Evolutionary conservation across 1,284 basidiomycete genomes (phyloP), one percentile per base, ranked within the genome.

Genomic region (Gastroboletus turbinatus): DNA sequence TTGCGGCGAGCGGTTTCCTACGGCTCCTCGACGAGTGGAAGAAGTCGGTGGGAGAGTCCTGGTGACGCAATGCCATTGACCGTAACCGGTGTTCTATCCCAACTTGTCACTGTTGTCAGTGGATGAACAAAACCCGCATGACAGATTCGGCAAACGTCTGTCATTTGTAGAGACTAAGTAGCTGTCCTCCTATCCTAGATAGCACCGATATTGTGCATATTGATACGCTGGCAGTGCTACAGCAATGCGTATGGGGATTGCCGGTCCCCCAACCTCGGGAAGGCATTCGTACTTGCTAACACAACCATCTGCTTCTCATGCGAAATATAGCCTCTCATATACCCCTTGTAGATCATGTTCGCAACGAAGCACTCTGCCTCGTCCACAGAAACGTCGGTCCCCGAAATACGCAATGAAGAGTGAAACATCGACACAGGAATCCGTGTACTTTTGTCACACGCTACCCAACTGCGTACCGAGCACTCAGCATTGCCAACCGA

Each of bases 231-330:
- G 33, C 50, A 23, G 46, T 55, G 32, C 48, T 67, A 75, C 56
- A 75, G 52, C 52, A 75, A 54, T 25, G 76, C 72, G 67, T 83
- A 86, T 0, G 87, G 85, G 10, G 78, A 70, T 36, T 77, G 77
- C 35, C 85, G 75, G 59, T 89, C 87, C 17, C 76, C 81, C 9
- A 87, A 66, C 53, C 76, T 76, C 6, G 96, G 95, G 69, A 98
- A 98, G 0, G 95, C 84, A 61, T 89, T 89, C 14, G 81, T 83
- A 61, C 86, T 85, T 1, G 92, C 86, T 50, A 99, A 73, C 3
- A 99, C 96, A 3, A 98, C 89, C 80, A 90, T 93, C 74, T 93
- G 88, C 71, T 91, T 90, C 68, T 94, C 92, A 68, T 99, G 96
- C 46, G 93, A 95, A 67, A 99, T 96, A 73, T 98, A 98, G 5